Evolutionary conservation across 225 moss, liverwort and hornwort genomes (phyloP).

Genomic region (Thuidium tamariscinum): DNA sequence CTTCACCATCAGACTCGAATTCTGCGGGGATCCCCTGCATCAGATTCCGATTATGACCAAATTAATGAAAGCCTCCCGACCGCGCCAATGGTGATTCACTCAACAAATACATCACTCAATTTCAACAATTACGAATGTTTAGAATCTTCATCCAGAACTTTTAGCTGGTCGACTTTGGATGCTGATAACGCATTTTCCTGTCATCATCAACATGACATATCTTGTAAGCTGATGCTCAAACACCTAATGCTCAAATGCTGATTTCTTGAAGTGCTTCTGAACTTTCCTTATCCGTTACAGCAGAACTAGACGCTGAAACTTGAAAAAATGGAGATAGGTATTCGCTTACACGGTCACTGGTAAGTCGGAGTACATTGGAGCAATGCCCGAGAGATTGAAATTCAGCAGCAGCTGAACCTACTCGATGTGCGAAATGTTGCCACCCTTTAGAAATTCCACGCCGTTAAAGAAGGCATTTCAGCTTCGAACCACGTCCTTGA

Average conservation of each 20-base stretch:
- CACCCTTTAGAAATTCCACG: background rate
- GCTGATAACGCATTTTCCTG: background rate
- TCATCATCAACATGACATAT: background rate
- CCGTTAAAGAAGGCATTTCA: background rate
- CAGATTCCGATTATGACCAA: background rate
- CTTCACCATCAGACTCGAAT: background rate
- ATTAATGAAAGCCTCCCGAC: background rate
- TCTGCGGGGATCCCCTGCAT: background rate
- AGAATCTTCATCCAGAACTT: background rate
- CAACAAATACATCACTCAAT: background rate
- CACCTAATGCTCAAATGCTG: too few species aligned
- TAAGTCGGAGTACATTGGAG: background rate
- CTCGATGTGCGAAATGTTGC: conserved; percentile 1
- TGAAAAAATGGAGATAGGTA: background rate
- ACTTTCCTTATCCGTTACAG: background rate
- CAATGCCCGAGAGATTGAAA: conserved; percentile 22
- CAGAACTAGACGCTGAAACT: background rate
- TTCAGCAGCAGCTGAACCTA: conserved; percentile 23
- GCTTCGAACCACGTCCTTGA: background rate
- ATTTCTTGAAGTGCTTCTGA: background rate
- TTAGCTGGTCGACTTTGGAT: background rate
- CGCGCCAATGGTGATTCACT: background rate
- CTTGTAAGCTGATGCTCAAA: background rate
- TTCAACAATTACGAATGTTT: background rate
- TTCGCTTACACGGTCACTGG: conserved; percentile 23